Evolutionary conservation across 2,329 filamentous ascomycete species (phyloP).

Genomic region (Beauveria varroae): DNA sequence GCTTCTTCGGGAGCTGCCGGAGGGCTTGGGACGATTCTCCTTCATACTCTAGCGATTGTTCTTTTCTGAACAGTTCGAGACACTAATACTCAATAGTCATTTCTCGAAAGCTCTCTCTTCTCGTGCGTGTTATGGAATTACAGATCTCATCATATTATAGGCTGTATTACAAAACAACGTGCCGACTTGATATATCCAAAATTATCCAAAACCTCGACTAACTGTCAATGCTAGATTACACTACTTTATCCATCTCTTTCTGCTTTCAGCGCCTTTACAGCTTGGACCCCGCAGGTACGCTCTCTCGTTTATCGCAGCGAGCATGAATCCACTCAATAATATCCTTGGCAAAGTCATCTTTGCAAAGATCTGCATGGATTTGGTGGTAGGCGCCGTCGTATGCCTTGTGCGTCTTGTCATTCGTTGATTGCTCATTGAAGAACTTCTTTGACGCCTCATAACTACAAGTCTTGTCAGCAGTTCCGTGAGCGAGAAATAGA

Average conservation of each 20-base stretch:
- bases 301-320: constrained; percentile 19
- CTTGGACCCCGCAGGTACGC: constrained; percentile 26
- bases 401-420: constrained; percentile 62
- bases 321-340: constrained; percentile 59
- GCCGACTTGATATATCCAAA: not conserved
- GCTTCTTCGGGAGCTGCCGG: not conserved
- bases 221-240: not conserved
- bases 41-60: no score
- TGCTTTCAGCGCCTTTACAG: constrained; percentile 19
- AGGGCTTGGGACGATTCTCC: not conserved
- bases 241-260: not conserved
- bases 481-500: constrained; percentile 70
- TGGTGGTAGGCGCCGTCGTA: constrained; percentile 79
- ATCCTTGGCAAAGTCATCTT: constrained; percentile 49
- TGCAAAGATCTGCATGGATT: constrained; percentile 53
- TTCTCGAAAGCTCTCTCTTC: no score
- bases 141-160: no score
- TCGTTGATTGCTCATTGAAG: constrained; percentile 48
- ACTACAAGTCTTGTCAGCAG: constrained; percentile 61
- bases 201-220: not conserved
- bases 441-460: constrained; percentile 58
- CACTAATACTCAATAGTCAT: not conserved
- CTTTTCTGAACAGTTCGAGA: no score
- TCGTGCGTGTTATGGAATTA: no score
- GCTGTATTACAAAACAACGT: not conserved